phyloP scores from a whole-genome alignment of 257 asterid genomes.

The Solanum sitiens region DNA sequence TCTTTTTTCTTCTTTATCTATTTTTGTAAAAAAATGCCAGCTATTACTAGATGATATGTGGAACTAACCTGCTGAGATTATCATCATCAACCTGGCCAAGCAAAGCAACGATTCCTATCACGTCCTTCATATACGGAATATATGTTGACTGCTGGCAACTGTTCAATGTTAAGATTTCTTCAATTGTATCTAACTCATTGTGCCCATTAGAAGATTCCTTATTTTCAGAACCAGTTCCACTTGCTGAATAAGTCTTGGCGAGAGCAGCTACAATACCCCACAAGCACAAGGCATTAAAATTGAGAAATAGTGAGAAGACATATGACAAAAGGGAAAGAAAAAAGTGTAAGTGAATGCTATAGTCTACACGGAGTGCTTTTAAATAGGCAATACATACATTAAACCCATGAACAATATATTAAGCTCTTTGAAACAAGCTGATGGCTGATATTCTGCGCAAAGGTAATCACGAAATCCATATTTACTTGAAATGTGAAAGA shows the following conservation, averaged over 20 bases:
- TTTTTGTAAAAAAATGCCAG: background rate
- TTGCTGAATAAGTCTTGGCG: conserved; percentile 39
- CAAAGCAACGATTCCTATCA: conserved; percentile 64
- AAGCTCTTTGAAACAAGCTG: background rate
- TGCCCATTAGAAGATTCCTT: conserved; percentile 9
- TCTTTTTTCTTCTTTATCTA: background rate
- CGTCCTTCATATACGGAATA: conserved; percentile 37
- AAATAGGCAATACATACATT: background rate
- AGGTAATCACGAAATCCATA: background rate
- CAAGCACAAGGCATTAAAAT: background rate
- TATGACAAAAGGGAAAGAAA: background rate
- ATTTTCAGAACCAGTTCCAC: conserved; percentile 10
- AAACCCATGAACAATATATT: background rate
- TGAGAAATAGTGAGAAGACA: background rate
- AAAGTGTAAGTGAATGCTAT: background rate
- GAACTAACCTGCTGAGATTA: conserved; percentile 66
- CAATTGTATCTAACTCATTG: conserved; percentile 37
- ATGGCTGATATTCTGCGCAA: background rate
- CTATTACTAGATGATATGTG: background rate
- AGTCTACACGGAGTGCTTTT: background rate
- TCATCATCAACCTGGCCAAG: conserved; percentile 63
- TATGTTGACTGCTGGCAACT: conserved; percentile 26
- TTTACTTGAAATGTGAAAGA: background rate
- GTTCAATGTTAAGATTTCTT: conserved; percentile 23
- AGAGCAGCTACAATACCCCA: conserved; percentile 33